Base-by-base conservation (phyloP, 495 filamentous ascomycete genomes). In the Penicillium alfredii region DNA sequence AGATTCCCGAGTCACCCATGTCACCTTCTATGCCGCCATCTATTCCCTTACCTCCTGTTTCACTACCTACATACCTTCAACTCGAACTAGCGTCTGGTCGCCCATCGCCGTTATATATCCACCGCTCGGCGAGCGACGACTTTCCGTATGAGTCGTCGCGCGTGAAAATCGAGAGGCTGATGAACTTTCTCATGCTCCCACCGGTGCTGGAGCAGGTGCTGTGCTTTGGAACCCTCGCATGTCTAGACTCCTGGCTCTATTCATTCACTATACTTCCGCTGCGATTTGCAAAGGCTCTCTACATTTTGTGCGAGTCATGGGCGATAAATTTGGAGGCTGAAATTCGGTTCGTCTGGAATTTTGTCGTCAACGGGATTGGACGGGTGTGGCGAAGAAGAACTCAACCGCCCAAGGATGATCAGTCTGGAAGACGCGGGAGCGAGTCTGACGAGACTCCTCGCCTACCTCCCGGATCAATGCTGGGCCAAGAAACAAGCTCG, bases 241-340 rank as follows among this genome's bases (percentile, higher is more conserved):
- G 92, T 58, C 67, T 97, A 19, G 92, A 99, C 65, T 82, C 88
- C n/a, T 99, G 90, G 92, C 72, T 97, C 4, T 88, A 93, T 60
- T 88, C 88, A 0, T 94, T 97, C 42, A 99, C 93, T 0, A 88
- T 99, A 19, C 65, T 97, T 5, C 92, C 92, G 8, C 71, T 99
- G 35, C 77, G 92, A 0, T 97, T 99, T 55, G 55, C 89, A 34
- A 86, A 88, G 43, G 88, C 92, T 7, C 44, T 89, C 0, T 76
- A 79, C 2, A 78, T 97, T 2, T 62, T 97, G 18, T 57, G 77
- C 2, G 73, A 72, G 36, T 96, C 85, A 63, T 88, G 83, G 82
- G 63, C 56, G 3, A 63, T 76, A 17, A 77, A 82, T 10, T 15
- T 87, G 0, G 65, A 61, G 3, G 77, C 74, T 24, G 88, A 96